Conservation (phyloP, 176 grass and related monocot species). For the Zea mays region Zm-B73-REFERENCE-NAM-5.0 NC_050096.1:86274501-86275000, state of each 20-base stretch:
- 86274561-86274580: neutral
- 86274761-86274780: neutral
- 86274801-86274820: slow-evolving; percentile 23
- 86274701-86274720: slow-evolving; percentile 22
- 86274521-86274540: too few species aligned
- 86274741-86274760: neutral
- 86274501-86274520: too few species aligned
- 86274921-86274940: neutral
- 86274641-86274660: neutral
- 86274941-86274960: neutral
- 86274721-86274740: slow-evolving; percentile 35
- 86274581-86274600: neutral
- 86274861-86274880: slow-evolving; percentile 36
- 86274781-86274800: slow-evolving; percentile 7
- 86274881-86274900: neutral
- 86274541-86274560: neutral
- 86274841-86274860: slow-evolving; percentile 33
- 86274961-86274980: neutral
- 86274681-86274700: neutral
- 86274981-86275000: slow-evolving; percentile 21
- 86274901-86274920: neutral
- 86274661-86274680: slow-evolving; percentile 2
- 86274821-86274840: slow-evolving; percentile 35
- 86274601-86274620: neutral
- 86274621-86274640: neutral